Evolutionary conservation across 495 filamentous ascomycete species (phyloP).

Genomic region (Bacidia rubella): DNA sequence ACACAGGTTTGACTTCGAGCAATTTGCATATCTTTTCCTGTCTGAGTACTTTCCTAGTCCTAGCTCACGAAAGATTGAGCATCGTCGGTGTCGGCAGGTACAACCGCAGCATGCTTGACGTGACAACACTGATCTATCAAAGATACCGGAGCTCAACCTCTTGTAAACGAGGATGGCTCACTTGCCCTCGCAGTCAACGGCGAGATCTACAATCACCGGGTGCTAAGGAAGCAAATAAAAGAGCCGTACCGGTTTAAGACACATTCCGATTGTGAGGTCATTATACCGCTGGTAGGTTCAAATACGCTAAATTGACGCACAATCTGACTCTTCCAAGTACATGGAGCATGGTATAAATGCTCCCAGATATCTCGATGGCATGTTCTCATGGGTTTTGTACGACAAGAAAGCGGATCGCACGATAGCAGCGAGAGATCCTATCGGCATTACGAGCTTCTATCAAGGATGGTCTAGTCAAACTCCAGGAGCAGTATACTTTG

Average conservation of each 20-base stretch:
- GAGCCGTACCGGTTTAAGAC: slow-evolving; percentile 87
- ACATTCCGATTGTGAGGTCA: slow-evolving; percentile 94
- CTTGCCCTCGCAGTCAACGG: slow-evolving; percentile 95
- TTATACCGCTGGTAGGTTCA: slow-evolving; percentile 77
- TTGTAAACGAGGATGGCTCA: slow-evolving; percentile 78
- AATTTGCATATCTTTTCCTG: no score
- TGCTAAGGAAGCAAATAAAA: slow-evolving; percentile 74
- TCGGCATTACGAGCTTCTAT: slow-evolving; percentile 96
- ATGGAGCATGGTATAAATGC: slow-evolving; percentile 83
- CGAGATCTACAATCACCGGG: slow-evolving; percentile 98
- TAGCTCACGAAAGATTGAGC: slow-evolving; percentile 91
- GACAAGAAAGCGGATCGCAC: slow-evolving; percentile 84
- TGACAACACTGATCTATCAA: slow-evolving; percentile 17
- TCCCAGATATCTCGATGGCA: slow-evolving; percentile 90
- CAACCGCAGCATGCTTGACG: neutral
- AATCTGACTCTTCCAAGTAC: slow-evolving; percentile 47
- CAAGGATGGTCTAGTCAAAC: slow-evolving; percentile 75
- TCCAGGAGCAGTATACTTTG: slow-evolving; percentile 82
- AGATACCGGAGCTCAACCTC: slow-evolving; percentile 91
- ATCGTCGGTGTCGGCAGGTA: slow-evolving; percentile 91
- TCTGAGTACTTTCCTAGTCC: no score
- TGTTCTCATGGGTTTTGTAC: slow-evolving; percentile 98
- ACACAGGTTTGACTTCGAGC: slow-evolving; percentile 72
- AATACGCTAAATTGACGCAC: neutral
- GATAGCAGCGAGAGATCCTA: slow-evolving; percentile 88